Evolutionary conservation across 495 filamentous ascomycete species (phyloP).

Genomic region (Cercophora newfieldiana): DNA sequence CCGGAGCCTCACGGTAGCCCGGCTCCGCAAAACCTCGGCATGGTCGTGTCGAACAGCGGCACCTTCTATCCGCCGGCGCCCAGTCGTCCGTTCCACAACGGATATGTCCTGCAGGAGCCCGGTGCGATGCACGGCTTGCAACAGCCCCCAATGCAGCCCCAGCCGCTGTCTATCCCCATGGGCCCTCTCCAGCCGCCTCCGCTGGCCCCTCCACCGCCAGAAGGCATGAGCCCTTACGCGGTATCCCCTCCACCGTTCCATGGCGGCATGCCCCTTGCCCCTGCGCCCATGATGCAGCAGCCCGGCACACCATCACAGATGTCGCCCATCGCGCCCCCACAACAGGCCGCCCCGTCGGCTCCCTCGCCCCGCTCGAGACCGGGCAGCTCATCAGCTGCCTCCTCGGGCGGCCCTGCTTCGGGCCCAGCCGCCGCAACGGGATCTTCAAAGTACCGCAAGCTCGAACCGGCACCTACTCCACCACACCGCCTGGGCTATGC

Average conservation of each 20-base stretch:
- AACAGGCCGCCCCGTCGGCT: background rate
- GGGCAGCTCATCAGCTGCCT: constrained; percentile 31
- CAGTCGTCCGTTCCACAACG: constrained; percentile 43
- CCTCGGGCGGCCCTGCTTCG: constrained; percentile 21
- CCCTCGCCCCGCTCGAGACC: constrained; percentile 23
- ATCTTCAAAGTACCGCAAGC: constrained; percentile 45
- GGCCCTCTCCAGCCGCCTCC: constrained; percentile 18
- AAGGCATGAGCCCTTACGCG: constrained; percentile 21
- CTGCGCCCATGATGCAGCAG: constrained; percentile 10
- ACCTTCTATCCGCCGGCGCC: constrained; percentile 39
- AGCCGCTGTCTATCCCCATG: constrained; percentile 11
- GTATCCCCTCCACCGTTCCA: constrained; percentile 23
- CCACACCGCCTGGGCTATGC: constrained; percentile 43
- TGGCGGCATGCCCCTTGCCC: background rate
- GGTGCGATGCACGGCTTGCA: constrained; percentile 20
- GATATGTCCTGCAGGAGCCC: constrained; percentile 38
- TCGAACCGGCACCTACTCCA: constrained; percentile 49
- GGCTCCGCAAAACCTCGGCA: constrained; percentile 25
- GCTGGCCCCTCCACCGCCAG: constrained; percentile 2
- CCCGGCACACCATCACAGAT: constrained; percentile 16
- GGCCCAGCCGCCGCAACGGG: constrained; percentile 5
- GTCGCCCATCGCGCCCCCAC: constrained; percentile 1
- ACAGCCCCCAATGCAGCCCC: constrained; percentile 22
- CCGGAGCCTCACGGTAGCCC: constrained; percentile 32
- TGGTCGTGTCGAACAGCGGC: constrained; percentile 43